Percentiles rank a stretch among this genome's conserved stretches.
These are phyloP conservation scores for Sugiyamaella castrensis DNA, from an alignment of 1,139 yeast species.

Conservation along the genomic window DNA sequence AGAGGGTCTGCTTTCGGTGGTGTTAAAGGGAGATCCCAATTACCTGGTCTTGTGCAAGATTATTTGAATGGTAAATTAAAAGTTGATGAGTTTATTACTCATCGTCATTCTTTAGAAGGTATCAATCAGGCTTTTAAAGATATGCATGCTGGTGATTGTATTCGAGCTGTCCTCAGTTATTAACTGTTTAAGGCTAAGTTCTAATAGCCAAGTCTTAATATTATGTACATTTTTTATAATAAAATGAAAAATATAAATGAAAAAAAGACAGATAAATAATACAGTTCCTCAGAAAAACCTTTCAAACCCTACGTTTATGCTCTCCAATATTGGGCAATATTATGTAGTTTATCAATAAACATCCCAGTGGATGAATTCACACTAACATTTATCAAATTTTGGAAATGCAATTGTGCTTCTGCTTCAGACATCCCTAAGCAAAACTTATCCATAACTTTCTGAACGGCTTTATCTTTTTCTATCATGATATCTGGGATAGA, in stretches of 20 bases:
- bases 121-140: constrained; percentile 91
- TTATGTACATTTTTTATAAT: no score
- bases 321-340: constrained; percentile 96
- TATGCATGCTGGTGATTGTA: constrained; percentile 90
- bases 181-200: not conserved
- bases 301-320: constrained; percentile 47
- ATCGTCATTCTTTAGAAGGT: constrained; percentile 70
- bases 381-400: constrained; percentile 86
- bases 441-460: constrained; percentile 91
- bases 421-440: constrained; percentile 92
- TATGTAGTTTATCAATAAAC: constrained; percentile 91
- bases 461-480: constrained; percentile 71
- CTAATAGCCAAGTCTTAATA: no score
- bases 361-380: constrained; percentile 92
- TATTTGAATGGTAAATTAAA: constrained; percentile 78
- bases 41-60: constrained; percentile 86
- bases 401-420: constrained; percentile 92
- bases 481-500: constrained; percentile 82
- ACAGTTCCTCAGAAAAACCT: no score
- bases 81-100: constrained; percentile 94
- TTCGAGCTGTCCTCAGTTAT: constrained; percentile 73
- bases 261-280: no score
- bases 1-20: constrained; percentile 99
- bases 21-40: constrained; percentile 93
- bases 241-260: no score